Conservation (phyloP, 495 filamentous ascomycete genomes). For the Pseudoneurospora amorphoporcata region DNA sequence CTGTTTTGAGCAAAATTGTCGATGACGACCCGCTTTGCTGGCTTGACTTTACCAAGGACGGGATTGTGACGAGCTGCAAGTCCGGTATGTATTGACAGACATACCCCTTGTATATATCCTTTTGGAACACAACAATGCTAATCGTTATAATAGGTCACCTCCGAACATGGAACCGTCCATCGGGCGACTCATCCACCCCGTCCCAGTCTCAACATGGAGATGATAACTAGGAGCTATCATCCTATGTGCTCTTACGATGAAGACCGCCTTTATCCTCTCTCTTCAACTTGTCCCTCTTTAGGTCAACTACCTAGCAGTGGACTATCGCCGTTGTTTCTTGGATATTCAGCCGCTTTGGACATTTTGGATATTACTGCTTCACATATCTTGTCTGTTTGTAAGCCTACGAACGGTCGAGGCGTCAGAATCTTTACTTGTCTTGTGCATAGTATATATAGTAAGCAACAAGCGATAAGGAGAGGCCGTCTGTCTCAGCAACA, state of each 20-base stretch:
- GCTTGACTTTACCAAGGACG: slow-evolving; percentile 83
- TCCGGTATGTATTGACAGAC: slow-evolving; percentile 47
- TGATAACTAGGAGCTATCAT: background rate
- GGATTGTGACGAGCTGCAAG: slow-evolving; percentile 83
- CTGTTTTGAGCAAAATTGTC: slow-evolving; percentile 81
- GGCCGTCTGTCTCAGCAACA: background rate
- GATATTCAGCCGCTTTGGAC: background rate
- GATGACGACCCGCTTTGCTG: slow-evolving; percentile 82
- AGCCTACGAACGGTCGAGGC: too few relatives aligned
- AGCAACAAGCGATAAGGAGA: background rate
- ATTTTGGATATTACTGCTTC: background rate
- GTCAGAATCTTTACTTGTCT: background rate
- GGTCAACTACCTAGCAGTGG: background rate
- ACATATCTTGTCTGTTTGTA: background rate
- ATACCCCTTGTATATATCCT: background rate
- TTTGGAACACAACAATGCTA: background rate
- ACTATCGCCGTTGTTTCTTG: background rate
- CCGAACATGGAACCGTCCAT: slow-evolving; percentile 75
- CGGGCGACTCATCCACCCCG: slow-evolving; percentile 16
- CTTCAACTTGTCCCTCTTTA: background rate
- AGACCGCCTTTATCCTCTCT: too few relatives aligned
- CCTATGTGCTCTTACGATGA: background rate
- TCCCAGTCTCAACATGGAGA: background rate
- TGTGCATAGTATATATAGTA: background rate
- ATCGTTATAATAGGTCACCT: slow-evolving; percentile 56